These are phyloP conservation scores for Acacia concinna DNA, from an alignment of 331 rosid genomes.

Conservation along the genomic window DNA sequence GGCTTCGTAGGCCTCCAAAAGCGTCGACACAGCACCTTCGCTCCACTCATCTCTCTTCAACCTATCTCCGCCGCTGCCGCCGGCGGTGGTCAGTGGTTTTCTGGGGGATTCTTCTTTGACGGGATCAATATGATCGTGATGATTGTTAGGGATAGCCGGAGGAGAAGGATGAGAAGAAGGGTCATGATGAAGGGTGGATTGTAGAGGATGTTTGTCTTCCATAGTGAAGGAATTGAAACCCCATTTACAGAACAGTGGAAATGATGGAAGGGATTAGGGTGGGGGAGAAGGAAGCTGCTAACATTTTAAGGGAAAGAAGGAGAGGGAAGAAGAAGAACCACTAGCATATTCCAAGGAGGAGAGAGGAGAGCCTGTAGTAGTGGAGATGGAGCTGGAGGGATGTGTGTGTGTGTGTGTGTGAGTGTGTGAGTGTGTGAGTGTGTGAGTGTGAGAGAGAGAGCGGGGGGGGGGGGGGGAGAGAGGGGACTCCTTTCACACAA, in stretches of 20 bases:
- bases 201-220: conserved; percentile 54
- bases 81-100: conserved; percentile 5
- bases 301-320: conserved; percentile 42
- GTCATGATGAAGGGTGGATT: too few relatives aligned
- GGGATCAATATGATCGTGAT: neutral
- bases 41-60: conserved; percentile 98
- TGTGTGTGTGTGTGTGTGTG: too few relatives aligned
- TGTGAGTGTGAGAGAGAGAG: neutral
- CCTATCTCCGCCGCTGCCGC: conserved; percentile 46
- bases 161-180: neutral
- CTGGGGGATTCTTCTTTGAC: conserved; percentile 50
- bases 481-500: conserved; percentile 35
- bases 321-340: conserved; percentile 37
- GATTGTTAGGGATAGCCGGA: neutral
- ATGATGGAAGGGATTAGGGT: neutral
- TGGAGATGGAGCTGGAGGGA: neutral
- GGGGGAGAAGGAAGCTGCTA: conserved; percentile 47
- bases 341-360: conserved; percentile 51
- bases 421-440: neutral
- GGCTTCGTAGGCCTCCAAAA: conserved; percentile 78
- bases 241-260: neutral
- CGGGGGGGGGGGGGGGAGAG: too few relatives aligned
- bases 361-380: neutral
- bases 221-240: conserved; percentile 37
- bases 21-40: conserved; percentile 91